A percentile compares a stretch with the other conserved stretches of the same genome.
phyloP scores from a whole-genome alignment of 176 grass and related monocot genomes.

The Stipa capillata region DNA sequence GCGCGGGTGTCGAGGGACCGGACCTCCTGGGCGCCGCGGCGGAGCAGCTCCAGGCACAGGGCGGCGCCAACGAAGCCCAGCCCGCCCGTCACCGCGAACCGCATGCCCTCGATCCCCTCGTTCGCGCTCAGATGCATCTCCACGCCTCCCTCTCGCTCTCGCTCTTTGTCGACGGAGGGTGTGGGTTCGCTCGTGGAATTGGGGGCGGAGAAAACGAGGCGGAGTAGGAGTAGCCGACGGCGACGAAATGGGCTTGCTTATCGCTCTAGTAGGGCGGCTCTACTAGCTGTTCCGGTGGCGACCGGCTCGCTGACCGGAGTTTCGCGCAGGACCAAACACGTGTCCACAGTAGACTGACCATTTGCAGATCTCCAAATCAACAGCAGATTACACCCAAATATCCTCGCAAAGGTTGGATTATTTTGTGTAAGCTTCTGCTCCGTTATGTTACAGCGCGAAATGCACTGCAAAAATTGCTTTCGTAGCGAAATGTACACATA shows the following conservation, averaged over 20 bases:
- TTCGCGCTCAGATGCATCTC: slow-evolving; percentile 77
- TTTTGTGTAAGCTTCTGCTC: too few relatives aligned
- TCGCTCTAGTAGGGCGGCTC: too few relatives aligned
- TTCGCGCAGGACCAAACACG: too few relatives aligned
- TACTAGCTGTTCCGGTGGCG: too few relatives aligned
- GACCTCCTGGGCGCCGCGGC: slow-evolving; percentile 69
- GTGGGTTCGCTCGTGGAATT: neutral
- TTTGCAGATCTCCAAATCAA: too few relatives aligned
- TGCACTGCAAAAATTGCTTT: too few relatives aligned
- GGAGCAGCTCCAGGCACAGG: slow-evolving; percentile 70
- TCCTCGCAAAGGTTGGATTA: too few relatives aligned
- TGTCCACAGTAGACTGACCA: too few relatives aligned
- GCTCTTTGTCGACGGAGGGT: neutral
- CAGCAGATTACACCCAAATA: too few relatives aligned
- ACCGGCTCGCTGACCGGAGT: too few relatives aligned
- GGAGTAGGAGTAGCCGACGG: neutral
- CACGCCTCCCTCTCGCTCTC: neutral
- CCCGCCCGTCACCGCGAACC: slow-evolving; percentile 79
- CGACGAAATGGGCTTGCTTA: neutral
- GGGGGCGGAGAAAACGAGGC: slow-evolving; percentile 1
- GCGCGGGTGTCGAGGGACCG: slow-evolving; percentile 60
- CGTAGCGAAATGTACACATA: too few relatives aligned
- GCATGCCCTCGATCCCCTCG: slow-evolving; percentile 63
- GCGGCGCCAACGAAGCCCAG: slow-evolving; percentile 69
- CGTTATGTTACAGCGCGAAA: too few relatives aligned